Conservation (phyloP, 805 yeast genomes). For the Barnettozyma siamensis region DNA sequence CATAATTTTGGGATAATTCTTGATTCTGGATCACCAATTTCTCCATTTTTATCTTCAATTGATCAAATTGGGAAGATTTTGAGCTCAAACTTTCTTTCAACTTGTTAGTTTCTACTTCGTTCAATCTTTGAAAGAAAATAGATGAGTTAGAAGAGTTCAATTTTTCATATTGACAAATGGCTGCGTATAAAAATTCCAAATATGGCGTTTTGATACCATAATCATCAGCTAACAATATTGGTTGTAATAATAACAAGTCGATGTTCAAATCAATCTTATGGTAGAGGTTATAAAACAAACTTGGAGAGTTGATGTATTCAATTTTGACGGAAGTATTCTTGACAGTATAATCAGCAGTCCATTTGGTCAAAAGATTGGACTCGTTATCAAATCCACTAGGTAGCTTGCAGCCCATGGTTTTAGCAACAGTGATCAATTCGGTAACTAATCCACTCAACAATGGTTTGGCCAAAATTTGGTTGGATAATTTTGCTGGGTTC, state of each 20-base stretch:
- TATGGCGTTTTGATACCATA: conserved; percentile 83
- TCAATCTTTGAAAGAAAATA: conserved; percentile 22
- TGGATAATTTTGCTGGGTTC: conserved; percentile 49
- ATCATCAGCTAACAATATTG: conserved; percentile 87
- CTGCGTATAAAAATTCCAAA: conserved; percentile 79
- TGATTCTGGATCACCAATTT: conserved; percentile 4
- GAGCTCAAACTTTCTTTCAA: conserved; percentile 1
- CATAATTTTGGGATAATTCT: conserved; percentile 5
- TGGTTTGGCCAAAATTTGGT: conserved; percentile 80
- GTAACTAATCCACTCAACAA: conserved; percentile 71
- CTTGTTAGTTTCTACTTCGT: conserved; percentile 5
- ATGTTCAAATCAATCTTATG: conserved; percentile 53
- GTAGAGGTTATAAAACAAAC: conserved; percentile 60
- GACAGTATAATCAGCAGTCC: conserved; percentile 42
- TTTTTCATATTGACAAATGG: conserved; percentile 54
- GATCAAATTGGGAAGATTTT: conserved; percentile 1
- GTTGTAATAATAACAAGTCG: conserved; percentile 77
- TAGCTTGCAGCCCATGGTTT: conserved; percentile 70
- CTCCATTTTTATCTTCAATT: conserved; percentile 2
- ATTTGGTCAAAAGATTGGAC: conserved; percentile 46
- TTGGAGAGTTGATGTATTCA: conserved; percentile 43
- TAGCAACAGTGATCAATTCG: conserved; percentile 68
- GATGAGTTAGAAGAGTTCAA: conserved; percentile 21
- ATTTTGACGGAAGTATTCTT: conserved; percentile 8
- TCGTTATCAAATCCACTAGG: conserved; percentile 69